A percentile compares a stretch with the other conserved stretches of the same genome.
phyloP scores from a whole-genome alignment of 106 monocot genomes.

The Posidonia australis region DNA sequence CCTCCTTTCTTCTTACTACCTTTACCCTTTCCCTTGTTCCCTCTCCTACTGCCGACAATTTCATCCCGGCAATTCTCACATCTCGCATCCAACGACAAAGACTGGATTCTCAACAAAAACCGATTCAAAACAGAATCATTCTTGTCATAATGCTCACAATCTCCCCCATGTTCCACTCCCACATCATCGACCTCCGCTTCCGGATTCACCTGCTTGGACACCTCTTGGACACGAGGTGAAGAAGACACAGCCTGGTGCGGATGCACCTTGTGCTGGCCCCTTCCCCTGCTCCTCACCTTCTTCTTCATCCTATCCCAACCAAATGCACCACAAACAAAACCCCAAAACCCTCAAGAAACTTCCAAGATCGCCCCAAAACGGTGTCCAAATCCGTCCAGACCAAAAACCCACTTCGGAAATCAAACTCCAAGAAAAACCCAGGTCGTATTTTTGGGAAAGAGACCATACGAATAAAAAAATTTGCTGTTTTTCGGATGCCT shows the following conservation, averaged over 20 bases:
- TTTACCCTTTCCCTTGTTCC: slow-evolving; percentile 38
- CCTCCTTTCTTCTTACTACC: slow-evolving; percentile 48
- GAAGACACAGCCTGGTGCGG: slow-evolving; percentile 10
- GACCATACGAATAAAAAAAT: no score
- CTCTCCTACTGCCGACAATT: slow-evolving; percentile 18
- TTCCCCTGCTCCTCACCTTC: slow-evolving; percentile 53
- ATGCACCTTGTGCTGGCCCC: slow-evolving; percentile 27
- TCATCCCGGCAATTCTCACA: slow-evolving; percentile 86
- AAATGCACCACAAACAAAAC: slow-evolving; percentile 4
- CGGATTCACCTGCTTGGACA: neutral
- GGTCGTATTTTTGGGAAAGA: neutral
- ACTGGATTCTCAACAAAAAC: slow-evolving; percentile 31
- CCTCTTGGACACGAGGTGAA: neutral
- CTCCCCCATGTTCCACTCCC: slow-evolving; percentile 8
- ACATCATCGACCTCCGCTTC: neutral
- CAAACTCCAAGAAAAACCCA: neutral
- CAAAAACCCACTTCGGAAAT: neutral
- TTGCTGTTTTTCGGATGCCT: no score
- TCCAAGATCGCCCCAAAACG: neutral
- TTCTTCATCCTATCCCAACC: slow-evolving; percentile 45
- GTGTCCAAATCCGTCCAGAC: neutral
- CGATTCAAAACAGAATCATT: slow-evolving; percentile 23
- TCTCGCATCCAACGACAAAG: slow-evolving; percentile 16
- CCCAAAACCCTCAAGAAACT: neutral
- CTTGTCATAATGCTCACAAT: slow-evolving; percentile 46